Conservation (phyloP, 768 basidiomycete species). For the Suillus bovinus region DNA sequence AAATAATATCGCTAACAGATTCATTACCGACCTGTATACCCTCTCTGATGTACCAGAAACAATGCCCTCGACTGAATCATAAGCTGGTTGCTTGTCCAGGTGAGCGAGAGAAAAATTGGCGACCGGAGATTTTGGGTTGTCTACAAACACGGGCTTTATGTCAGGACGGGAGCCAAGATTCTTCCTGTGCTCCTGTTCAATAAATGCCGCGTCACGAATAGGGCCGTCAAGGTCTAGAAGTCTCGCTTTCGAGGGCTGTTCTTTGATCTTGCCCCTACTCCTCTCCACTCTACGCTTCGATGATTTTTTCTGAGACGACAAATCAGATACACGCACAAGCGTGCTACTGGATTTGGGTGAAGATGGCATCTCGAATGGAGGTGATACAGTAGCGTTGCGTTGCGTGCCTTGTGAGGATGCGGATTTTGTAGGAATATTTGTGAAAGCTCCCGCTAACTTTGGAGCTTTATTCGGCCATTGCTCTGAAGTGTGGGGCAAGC, state of each 20-base stretch:
- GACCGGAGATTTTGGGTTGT: constrained; percentile 55
- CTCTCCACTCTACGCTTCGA: constrained; percentile 3
- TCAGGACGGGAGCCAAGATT: constrained; percentile 13
- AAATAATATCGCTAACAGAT: background rate
- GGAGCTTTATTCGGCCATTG: constrained; percentile 21
- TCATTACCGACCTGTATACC: constrained; percentile 3
- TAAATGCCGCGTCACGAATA: constrained; percentile 36
- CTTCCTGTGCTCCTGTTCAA: constrained; percentile 28
- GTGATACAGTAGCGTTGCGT: constrained; percentile 17
- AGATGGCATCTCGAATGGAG: constrained; percentile 30
- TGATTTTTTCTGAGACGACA: constrained; percentile 5
- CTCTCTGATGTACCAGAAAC: constrained; percentile 7
- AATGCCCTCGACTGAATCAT: constrained; percentile 29
- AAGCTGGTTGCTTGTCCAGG: constrained; percentile 26
- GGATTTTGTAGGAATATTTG: constrained; percentile 3
- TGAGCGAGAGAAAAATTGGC: constrained; percentile 38
- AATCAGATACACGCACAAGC: constrained; percentile 8
- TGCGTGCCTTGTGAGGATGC: constrained; percentile 14
- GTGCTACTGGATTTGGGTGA: constrained; percentile 21
- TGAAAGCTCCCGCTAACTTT: constrained; percentile 7
- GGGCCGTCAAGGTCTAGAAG: constrained; percentile 30
- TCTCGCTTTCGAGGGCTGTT: background rate
- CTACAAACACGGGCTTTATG: constrained; percentile 31
- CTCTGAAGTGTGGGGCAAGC: constrained; percentile 4
- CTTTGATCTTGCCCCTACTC: constrained; percentile 6